phyloP scores from a whole-genome alignment of 2,329 filamentous ascomycete species.

The Pyrenochaeta sp. region DNA sequence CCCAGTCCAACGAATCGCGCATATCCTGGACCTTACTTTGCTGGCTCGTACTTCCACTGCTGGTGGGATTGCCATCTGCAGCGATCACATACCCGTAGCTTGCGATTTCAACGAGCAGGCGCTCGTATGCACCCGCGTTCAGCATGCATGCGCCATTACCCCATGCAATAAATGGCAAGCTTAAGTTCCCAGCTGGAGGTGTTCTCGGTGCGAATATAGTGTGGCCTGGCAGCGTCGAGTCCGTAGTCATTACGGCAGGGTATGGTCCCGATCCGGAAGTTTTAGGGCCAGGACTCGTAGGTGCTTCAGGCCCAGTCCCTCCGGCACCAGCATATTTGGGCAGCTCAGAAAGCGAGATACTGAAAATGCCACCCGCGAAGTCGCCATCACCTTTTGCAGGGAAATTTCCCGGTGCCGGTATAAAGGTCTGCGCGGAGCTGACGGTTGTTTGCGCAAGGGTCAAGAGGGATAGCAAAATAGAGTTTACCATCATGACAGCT shows the following conservation, averaged over 20 bases:
- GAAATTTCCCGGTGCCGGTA: constrained; percentile 22
- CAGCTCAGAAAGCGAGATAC: constrained; percentile 27
- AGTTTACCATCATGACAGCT: constrained; percentile 2
- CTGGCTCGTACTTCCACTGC: constrained; percentile 3
- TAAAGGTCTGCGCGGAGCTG: constrained; percentile 14
- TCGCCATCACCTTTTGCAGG: constrained; percentile 30
- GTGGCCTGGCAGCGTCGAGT: constrained; percentile 21
- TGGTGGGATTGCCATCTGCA: constrained; percentile 24
- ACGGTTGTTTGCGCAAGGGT: constrained; percentile 2
- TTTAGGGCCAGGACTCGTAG: constrained; percentile 17
- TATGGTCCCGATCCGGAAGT: constrained; percentile 31
- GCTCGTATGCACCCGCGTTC: constrained; percentile 20
- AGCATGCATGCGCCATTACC: constrained; percentile 27
- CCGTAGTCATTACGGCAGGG: constrained; percentile 25
- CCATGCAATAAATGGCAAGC: constrained; percentile 30
- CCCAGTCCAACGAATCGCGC: constrained; percentile 29
- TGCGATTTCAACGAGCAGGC: constrained; percentile 28
- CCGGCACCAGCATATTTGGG: constrained; percentile 17
- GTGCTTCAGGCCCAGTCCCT: constrained; percentile 15
- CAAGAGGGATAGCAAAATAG: constrained; percentile 5
- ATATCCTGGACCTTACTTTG: constrained; percentile 33
- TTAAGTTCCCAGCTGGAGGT: constrained; percentile 20
- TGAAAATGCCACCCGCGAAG: constrained; percentile 32
- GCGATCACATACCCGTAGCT: constrained; percentile 29
- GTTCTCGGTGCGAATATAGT: constrained; percentile 26